Evolutionary conservation across 768 basidiomycete species (phyloP).

Genomic region (Termitomyces sp.): DNA sequence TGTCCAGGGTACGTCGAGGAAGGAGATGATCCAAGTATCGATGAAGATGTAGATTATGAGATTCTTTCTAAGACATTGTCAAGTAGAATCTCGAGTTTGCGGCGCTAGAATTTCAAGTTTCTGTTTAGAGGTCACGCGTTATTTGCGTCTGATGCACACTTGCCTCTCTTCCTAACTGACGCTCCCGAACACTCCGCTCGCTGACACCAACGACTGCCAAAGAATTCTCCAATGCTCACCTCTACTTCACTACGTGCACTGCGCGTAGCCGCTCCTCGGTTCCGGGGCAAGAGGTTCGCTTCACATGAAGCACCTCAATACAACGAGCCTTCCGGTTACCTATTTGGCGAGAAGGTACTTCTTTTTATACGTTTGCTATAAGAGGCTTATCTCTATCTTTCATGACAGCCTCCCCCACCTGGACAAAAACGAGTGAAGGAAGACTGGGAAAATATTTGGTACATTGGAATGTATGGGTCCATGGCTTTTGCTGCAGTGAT

Average conservation of each 20-base stretch:
- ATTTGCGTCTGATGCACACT: constrained; percentile 14
- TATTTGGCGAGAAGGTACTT: constrained; percentile 86
- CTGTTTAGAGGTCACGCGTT: not conserved
- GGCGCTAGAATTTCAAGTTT: not conserved
- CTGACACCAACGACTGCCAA: not conserved
- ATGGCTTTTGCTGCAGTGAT: constrained; percentile 73
- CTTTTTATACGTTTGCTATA: not conserved
- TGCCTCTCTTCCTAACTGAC: constrained; percentile 7
- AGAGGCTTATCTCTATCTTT: not conserved
- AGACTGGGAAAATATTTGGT: constrained; percentile 90
- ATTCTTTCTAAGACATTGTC: constrained; percentile 33
- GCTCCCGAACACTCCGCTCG: constrained; percentile 10
- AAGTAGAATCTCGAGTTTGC: not conserved
- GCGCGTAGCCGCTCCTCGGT: constrained; percentile 31
- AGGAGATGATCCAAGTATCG: constrained; percentile 23
- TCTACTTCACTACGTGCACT: constrained; percentile 44
- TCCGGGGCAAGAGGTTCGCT: constrained; percentile 45
- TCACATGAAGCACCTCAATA: constrained; percentile 79
- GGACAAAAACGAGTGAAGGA: constrained; percentile 86
- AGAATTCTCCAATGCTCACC: constrained; percentile 33
- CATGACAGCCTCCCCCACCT: constrained; percentile 59
- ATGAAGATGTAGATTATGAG: constrained; percentile 35
- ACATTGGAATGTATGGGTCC: constrained; percentile 85
- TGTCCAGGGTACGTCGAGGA: constrained; percentile 40
- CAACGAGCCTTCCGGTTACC: constrained; percentile 83